Base-by-base conservation (phyloP, 768 basidiomycete genomes). In the Termitomyces eurrhizus region DNA sequence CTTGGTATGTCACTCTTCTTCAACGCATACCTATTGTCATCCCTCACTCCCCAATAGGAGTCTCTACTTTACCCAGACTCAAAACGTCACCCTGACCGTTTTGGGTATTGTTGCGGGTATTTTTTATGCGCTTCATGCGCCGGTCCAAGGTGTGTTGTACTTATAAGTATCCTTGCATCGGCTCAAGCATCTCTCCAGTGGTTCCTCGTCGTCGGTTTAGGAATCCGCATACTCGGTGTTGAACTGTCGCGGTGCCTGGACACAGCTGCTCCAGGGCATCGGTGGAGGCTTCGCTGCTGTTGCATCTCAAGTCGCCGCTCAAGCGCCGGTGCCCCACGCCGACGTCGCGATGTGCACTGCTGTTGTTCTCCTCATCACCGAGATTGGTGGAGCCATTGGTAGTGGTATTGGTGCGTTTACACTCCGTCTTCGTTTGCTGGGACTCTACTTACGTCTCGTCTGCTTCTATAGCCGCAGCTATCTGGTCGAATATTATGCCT, bases 401-500 rank as follows among this genome's bases (percentile, higher is more conserved):
- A 80, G 75, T 18, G 86, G 86, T 9, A 77, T 84, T 57, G 84
- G 86, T 80, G 59, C 1, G 78, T 69, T 0, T 4, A 11, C 42
- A 21, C n/a, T 12, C 6, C 29, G 29, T 57, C 62, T 39, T 60
- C 36, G 24, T 48, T 21, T 72, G 29, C 62, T 29, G 49, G 37
- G 54, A 1, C 44, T 18, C 18, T 21, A 4, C 46, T 55, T 12
- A 26, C 1, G 29, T 36, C 49, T 35, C 29, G 35, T 33, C 29
- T 51, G 32, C 7, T 53, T 29, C 0, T 12, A 24, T 58, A 80
- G 87, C 86, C n/a, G 85, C 84, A 4, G 81, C 82, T 39, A 82
- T 88, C 62, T 88, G 86, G 85, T 80, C 82, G 2, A 80, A 80
- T 65, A 72, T 78, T 44, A 90, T 92, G 88, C 91, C 90, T 13